Base-by-base conservation (phyloP, 2,329 filamentous ascomycete genomes). In the Neofusicoccum cordaticola region DNA sequence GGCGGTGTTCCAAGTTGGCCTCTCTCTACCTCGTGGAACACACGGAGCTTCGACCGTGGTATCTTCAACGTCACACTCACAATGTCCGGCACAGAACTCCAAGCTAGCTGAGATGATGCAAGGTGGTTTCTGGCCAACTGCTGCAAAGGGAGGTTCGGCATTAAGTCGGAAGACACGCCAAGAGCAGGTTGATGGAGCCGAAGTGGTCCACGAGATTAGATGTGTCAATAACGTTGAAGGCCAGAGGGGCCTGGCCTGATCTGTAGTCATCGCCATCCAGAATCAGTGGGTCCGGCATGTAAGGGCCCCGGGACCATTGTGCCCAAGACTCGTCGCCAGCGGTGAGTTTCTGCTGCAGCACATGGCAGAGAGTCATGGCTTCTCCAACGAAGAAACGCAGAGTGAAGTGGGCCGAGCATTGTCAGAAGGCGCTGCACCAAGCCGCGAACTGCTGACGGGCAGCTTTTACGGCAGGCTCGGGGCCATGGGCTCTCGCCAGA, bases 221-320 rank as follows among this genome's bases (percentile, higher is more conserved):
- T 0, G 84, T 85, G 66, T 88, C 84, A 64, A 88, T 83, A 8
- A 83, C 74, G 69, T 87, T 81, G 67, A 87, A 88, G 8, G 62
- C 56, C 7, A 67, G 71, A 0, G 82, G 81, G 39, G 62, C 42
- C 41, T 57, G 50, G 44, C 27, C 39, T 17, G 52, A 45, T n/a
- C 4, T n/a, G 67, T 86, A 86, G 3, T 78, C 76, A 1, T 65
- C 66, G 1, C 70, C 51, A 52, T 85, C 80, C 4, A 74, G 1
- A 71, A 65, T 65, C 78, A 78, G 15, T 77, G 76, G 22, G 76
- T 75, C 56, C 80, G 77, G 68, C 81, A 85, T 67, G 78, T 77
- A 37, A 79, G 77, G 2, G 80, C 78, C 13, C 76, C 72, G 1
- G 45, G 65, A 17, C 73, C 69, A 35, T 57, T 60, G 39, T 72